Evolutionary conservation across 2,329 filamentous ascomycete species (phyloP).

Genomic region (Lizonia empirigonia): DNA sequence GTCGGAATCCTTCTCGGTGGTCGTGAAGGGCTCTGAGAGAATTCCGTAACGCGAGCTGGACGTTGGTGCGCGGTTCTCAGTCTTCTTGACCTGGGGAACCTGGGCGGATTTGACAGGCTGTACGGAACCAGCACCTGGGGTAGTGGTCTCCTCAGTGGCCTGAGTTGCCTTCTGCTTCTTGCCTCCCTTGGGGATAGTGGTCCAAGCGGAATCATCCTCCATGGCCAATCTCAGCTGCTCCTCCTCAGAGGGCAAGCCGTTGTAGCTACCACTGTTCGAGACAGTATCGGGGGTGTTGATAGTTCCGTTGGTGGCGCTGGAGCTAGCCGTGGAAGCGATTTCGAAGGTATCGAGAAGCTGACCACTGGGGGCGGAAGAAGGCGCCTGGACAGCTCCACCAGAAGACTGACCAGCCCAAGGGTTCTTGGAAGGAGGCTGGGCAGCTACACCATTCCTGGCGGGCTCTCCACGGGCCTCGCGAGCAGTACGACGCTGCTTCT

Average conservation of each 20-base stretch:
- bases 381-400: constrained; percentile 29
- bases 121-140: constrained; percentile 23
- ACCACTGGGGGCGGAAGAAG: constrained; percentile 28
- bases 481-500: constrained; percentile 82
- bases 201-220: constrained; percentile 62
- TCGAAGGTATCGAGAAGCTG: constrained; percentile 60
- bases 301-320: constrained; percentile 49
- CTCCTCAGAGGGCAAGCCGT: constrained; percentile 63
- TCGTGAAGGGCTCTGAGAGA: constrained; percentile 34
- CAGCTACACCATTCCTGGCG: constrained; percentile 74
- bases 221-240: constrained; percentile 62
- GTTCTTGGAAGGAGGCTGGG: constrained; percentile 56
- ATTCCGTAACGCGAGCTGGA: constrained; percentile 37
- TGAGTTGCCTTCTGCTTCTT: constrained; percentile 60
- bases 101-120: constrained; percentile 34
- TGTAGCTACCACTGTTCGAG: constrained; percentile 47
- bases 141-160: constrained; percentile 49
- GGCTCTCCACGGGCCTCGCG: constrained; percentile 81
- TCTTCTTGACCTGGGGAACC: constrained; percentile 22
- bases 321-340: constrained; percentile 48
- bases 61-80: constrained; percentile 35
- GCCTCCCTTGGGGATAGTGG: constrained; percentile 60
- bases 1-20: constrained; percentile 45
- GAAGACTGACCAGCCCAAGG: constrained; percentile 57
- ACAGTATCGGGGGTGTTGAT: constrained; percentile 47